Conservation (phyloP, 106 monocot genomes). For the Iris macrosiphon region DNA sequence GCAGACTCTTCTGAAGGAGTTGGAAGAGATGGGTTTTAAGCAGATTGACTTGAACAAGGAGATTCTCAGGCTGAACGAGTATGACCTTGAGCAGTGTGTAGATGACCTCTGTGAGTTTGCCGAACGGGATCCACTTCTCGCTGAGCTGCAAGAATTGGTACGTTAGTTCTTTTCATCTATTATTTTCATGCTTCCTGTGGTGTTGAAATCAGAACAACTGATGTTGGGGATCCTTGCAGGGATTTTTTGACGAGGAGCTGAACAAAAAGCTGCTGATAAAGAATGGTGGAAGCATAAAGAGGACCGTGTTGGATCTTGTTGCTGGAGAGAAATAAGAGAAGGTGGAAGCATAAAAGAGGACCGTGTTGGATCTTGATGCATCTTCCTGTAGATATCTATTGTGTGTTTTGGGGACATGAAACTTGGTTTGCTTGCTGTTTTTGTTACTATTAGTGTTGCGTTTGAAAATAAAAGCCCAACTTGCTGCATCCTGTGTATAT, state of each 20-base stretch:
- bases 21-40: slow-evolving; percentile 84
- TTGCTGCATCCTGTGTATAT: slow-evolving; percentile 11
- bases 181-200: background rate
- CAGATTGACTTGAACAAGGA: slow-evolving; percentile 83
- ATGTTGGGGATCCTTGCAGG: slow-evolving; percentile 31
- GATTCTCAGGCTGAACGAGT: slow-evolving; percentile 67
- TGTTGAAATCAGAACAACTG: too few relatives aligned
- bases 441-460: background rate
- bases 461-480: slow-evolving; percentile 5
- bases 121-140: slow-evolving; percentile 82
- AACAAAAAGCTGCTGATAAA: slow-evolving; percentile 78
- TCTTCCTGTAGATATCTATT: background rate
- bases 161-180: background rate
- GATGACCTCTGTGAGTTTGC: slow-evolving; percentile 66
- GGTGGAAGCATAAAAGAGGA: background rate
- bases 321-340: slow-evolving; percentile 28
- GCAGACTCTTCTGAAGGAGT: slow-evolving; percentile 52
- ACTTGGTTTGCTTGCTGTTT: too few relatives aligned
- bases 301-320: slow-evolving; percentile 77
- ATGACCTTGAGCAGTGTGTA: slow-evolving; percentile 69
- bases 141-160: slow-evolving; percentile 82
- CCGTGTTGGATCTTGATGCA: background rate
- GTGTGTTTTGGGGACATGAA: background rate
- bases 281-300: slow-evolving; percentile 87
- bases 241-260: slow-evolving; percentile 55